phyloP scores from a whole-genome alignment of 345 rosid genomes.

The Acer campestre region DNA sequence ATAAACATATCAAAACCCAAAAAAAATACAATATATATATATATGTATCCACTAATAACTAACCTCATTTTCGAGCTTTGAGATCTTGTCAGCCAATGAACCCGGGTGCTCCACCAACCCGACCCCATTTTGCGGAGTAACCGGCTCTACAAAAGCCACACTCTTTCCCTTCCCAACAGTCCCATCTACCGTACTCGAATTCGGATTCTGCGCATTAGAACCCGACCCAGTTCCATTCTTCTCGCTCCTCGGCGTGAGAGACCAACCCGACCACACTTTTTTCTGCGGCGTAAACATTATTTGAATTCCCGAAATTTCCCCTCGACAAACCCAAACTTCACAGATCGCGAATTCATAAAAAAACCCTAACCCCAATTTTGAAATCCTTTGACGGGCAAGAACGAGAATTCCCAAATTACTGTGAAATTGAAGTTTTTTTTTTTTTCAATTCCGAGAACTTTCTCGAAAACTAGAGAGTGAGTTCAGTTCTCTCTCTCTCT shows the following conservation, averaged over 20 bases:
- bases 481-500: constrained; percentile 3
- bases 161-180: constrained; percentile 47
- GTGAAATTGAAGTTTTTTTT: constrained; percentile 9
- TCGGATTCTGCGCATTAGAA: constrained; percentile 29
- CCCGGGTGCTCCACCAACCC: constrained; percentile 37
- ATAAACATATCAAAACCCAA: too few species aligned
- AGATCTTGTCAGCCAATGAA: constrained; percentile 44
- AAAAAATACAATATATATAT: too few species aligned
- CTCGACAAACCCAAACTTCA: constrained; percentile 21
- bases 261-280: constrained; percentile 74
- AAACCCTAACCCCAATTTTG: constrained; percentile 11
- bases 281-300: constrained; percentile 84
- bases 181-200: constrained; percentile 29
- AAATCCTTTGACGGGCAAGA: constrained; percentile 7
- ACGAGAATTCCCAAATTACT: constrained; percentile 20
- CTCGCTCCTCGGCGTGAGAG: constrained; percentile 48
- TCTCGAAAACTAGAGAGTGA: not conserved
- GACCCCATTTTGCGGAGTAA: constrained; percentile 47
- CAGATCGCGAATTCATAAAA: constrained; percentile 33
- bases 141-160: constrained; percentile 46
- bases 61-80: constrained; percentile 87
- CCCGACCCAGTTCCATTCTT: constrained; percentile 49
- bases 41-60: constrained; percentile 3
- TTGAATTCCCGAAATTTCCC: constrained; percentile 21
- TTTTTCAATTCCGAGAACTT: constrained; percentile 19